Evolutionary conservation across 495 filamentous ascomycete species (phyloP), one percentile per base, ranked within the genome.

Genomic region (Aspergillus avenaceus): DNA sequence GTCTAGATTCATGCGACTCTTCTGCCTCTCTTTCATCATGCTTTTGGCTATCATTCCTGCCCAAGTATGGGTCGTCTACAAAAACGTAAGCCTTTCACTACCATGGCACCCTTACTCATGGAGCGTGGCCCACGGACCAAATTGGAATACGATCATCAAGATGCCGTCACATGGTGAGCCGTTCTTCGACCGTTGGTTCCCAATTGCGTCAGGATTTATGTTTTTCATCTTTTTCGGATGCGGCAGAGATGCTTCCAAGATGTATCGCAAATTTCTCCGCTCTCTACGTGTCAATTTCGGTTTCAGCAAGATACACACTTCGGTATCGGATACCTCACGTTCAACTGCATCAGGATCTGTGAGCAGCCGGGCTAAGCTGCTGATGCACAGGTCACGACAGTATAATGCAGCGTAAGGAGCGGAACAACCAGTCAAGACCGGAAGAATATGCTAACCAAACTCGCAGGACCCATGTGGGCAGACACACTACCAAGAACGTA

Each of bases 221-320:
- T 73, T 89, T 12, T 88, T 95, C 55, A 47, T 82, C 29, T 86
- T 91, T 73, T 96, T 95, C 59, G 93, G 93, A 24, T 79, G 85
- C 13, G 90, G 88, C 13, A 72, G 70, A 18, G 92, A 96, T 49
- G 88, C 87, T 4, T 66, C 78, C n/a, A 76, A 76, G 37, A 82
- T 86, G 66, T 96, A 97, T 63, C 76, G 81, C 45, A 61, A 60
- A 3, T 74, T 63, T 28, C 48, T 63, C 52, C 53, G 61, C 45
- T 52, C 40, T 41, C 45, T 66, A 41, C 69, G 61, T 13, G 49
- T 71, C 16, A 60, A 58, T 14, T 54, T 58, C 23, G 67, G 52
- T 42, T 64, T 65, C 49, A 50, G 50, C 8, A 14, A 51, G 3
- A 32, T 63, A 0, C 42, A 52, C 1, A 36, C 27, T 22, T 47